Evolutionary conservation across 305 asterid species (phyloP).

Genomic region (Fraxinus angustifolia): DNA sequence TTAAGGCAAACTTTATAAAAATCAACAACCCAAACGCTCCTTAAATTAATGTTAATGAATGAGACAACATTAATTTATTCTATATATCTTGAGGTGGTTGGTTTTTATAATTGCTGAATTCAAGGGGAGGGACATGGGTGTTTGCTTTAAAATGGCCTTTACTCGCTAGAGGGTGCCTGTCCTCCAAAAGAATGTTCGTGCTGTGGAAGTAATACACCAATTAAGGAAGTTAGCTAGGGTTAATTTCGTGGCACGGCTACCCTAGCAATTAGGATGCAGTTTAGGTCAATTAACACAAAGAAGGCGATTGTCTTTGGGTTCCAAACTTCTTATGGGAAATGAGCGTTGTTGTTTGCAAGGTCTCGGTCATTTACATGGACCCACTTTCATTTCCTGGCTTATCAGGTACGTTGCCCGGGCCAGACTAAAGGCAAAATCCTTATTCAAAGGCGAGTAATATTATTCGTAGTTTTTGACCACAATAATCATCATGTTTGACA

Average conservation of each 20-base stretch:
- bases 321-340: neutral
- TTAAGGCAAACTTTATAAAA: neutral
- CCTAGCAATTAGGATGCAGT: neutral
- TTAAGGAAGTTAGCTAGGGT: neutral
- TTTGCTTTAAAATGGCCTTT: neutral
- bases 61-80: neutral
- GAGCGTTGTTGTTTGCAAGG: neutral
- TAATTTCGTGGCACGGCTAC: neutral
- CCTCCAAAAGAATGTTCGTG: neutral
- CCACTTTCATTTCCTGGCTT: no score
- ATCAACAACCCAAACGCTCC: constrained; percentile 23
- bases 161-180: neutral
- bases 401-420: no score
- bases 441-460: no score
- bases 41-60: constrained; percentile 25
- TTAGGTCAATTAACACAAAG: neutral
- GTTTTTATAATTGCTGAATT: constrained; percentile 6
- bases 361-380: neutral
- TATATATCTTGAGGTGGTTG: constrained; percentile 6
- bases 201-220: neutral
- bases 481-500: no score
- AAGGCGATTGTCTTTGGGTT: neutral
- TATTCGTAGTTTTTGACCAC: no score
- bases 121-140: neutral
- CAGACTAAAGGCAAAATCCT: no score